A percentile compares a stretch with the other conserved stretches of the same genome.
phyloP scores from a whole-genome alignment of 208 protist species.

The Angomonas deanei region DNA sequence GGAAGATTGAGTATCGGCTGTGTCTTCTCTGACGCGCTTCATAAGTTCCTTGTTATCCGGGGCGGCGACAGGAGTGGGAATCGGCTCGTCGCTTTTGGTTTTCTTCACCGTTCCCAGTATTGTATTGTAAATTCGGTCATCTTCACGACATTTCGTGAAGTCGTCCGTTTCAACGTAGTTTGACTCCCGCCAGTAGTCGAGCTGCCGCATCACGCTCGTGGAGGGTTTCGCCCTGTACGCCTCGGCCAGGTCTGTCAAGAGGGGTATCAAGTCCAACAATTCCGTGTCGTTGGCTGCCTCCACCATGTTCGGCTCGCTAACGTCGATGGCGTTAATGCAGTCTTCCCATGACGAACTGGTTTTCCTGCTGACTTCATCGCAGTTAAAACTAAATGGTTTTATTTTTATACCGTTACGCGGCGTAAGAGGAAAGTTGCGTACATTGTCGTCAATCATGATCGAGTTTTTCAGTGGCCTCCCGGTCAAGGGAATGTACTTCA shows the following conservation, averaged over 20 bases:
- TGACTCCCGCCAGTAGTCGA: slow-evolving; percentile 76
- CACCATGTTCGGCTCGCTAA: slow-evolving; percentile 35
- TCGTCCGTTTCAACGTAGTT: slow-evolving; percentile 75
- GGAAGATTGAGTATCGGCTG: no score
- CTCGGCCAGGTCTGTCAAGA: slow-evolving; percentile 52
- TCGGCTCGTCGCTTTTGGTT: no score
- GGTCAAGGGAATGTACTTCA: slow-evolving; percentile 85
- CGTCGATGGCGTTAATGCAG: slow-evolving; percentile 20
- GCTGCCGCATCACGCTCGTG: slow-evolving; percentile 48
- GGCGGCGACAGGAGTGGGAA: no score
- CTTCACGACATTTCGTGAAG: no score
- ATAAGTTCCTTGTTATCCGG: no score
- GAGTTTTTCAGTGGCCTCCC: slow-evolving; percentile 50
- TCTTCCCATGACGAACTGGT: slow-evolving; percentile 17
- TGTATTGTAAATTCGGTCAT: no score
- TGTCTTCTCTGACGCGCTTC: no score
- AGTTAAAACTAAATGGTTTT: slow-evolving; percentile 44
- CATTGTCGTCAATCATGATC: slow-evolving; percentile 86
- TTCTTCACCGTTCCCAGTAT: no score
- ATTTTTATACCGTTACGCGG: slow-evolving; percentile 76
- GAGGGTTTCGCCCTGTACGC: slow-evolving; percentile 36
- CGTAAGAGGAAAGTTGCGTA: slow-evolving; percentile 79
- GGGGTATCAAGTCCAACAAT: slow-evolving; percentile 65
- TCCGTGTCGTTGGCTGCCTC: slow-evolving; percentile 41
- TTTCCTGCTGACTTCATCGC: slow-evolving; percentile 37